Evolutionary conservation across 352 stramenopile species (phyloP), one percentile per base, ranked within the genome.

Genomic region (Plasmopara viticola): DNA sequence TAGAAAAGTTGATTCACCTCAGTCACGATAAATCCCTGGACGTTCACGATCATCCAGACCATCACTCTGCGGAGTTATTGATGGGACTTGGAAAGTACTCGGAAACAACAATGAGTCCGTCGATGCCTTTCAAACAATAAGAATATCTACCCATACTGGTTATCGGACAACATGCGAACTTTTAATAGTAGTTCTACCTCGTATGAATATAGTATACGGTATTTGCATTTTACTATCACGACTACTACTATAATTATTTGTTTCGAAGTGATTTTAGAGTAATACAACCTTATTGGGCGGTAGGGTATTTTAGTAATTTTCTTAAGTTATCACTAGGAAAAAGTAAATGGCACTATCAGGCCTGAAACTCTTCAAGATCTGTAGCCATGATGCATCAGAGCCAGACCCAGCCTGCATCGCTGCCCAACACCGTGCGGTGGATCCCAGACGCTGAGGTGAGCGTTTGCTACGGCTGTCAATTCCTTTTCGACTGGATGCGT

Each of bases 401-500:
- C 28, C 34, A 54, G 44, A 31, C 1, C 3, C 33, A 45, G 35
- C 13, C 49, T 4, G 46, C 40, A 10, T 20, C 51, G 34, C 37
- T 82, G 31, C 72, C 73, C 10, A 78, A 61, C 48, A 94, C 83
- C 2, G 81, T 94, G 58, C 83, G 83, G 51, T 94, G 84, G 84
- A 84, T 90, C 50, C 68, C 74, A 15, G 84, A 94, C 49, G 79
- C 70, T 17, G 84, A 92, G 54, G 81, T 87, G 53, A 88, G 66
- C 34, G 62, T 91, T 31, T 94, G 84, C 68, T 71, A 70, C 37
- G 68, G 74, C 49, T 94, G 84, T 41, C 74, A 88, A 35, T 69
- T 92, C 47, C 68, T 90, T 49, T 94, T 94, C 60, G 84, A 94
- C 66, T 94, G 84, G 84, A 73, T 90, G 58, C 84, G 84, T 6